Evolutionary conservation across 306 rosid species (phyloP).

Genomic region (Macrotyloma uniflorum): DNA sequence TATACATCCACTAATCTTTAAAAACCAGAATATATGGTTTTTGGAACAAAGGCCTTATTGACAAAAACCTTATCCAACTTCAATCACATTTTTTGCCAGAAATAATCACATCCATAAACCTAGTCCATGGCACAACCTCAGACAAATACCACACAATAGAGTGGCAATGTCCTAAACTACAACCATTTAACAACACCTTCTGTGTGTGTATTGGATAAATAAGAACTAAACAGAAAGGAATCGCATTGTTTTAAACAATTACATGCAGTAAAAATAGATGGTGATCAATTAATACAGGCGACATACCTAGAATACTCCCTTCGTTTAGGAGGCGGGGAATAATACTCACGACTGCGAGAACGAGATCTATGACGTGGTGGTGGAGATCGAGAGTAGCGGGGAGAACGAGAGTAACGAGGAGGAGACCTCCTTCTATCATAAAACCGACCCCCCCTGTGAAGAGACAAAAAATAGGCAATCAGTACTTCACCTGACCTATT

Average conservation of each 20-base stretch:
- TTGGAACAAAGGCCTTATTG: background rate
- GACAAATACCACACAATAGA: background rate
- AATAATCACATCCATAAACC: slow-evolving; percentile 13
- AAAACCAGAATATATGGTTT: background rate
- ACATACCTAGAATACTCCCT: slow-evolving; percentile 82
- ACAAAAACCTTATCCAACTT: background rate
- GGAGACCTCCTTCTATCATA: slow-evolving; percentile 87
- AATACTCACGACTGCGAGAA: slow-evolving; percentile 68
- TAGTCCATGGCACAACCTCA: background rate
- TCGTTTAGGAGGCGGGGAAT: slow-evolving; percentile 72
- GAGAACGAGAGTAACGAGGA: slow-evolving; percentile 74
- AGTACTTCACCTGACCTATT: background rate
- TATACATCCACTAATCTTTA: background rate
- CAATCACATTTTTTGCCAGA: background rate
- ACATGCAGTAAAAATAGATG: background rate
- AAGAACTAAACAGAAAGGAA: background rate
- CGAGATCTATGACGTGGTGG: slow-evolving; percentile 78
- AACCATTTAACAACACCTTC: background rate
- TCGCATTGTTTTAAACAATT: background rate
- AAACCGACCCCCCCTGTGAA: slow-evolving; percentile 55
- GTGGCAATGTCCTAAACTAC: background rate
- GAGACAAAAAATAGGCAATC: slow-evolving; percentile 22
- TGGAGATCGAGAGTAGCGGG: slow-evolving; percentile 76
- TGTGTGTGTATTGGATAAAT: background rate
- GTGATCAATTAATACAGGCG: background rate